These are phyloP conservation scores for Paracoccidioides lutzii DNA, from an alignment of 2,329 filamentous ascomycete genomes.

Conservation along the genomic window DNA sequence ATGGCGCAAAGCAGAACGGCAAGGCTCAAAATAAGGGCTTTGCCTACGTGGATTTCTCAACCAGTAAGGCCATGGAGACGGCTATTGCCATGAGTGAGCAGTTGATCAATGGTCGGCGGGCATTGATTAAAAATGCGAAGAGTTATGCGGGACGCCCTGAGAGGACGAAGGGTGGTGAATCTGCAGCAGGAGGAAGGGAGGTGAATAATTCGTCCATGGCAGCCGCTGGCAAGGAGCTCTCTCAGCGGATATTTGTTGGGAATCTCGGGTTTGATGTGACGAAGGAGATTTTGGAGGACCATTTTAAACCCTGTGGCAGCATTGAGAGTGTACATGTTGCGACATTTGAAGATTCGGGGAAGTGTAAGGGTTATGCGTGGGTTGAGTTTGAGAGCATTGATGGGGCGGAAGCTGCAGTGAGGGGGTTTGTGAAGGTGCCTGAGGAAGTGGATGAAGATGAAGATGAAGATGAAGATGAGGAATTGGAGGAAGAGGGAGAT, in stretches of 20 bases:
- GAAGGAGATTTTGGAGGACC: slow-evolving; percentile 64
- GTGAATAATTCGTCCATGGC: slow-evolving; percentile 17
- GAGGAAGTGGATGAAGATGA: slow-evolving; percentile 46
- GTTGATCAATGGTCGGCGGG: slow-evolving; percentile 58
- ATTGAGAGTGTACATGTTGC: slow-evolving; percentile 77
- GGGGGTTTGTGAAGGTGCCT: slow-evolving; percentile 60
- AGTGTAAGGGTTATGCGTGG: slow-evolving; percentile 97
- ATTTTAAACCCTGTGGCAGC: slow-evolving; percentile 75
- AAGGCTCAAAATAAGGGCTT: slow-evolving; percentile 75
- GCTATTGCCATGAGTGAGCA: slow-evolving; percentile 80
- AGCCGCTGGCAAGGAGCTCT: slow-evolving; percentile 42
- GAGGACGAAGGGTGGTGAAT: slow-evolving; percentile 35
- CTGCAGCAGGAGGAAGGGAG: slow-evolving; percentile 16
- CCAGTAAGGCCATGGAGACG: slow-evolving; percentile 53
- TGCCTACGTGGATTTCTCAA: slow-evolving; percentile 85
- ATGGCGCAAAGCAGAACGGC: slow-evolving; percentile 35
- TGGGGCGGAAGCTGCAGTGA: slow-evolving; percentile 62
- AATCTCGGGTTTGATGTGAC: slow-evolving; percentile 75
- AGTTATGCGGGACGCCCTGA: slow-evolving; percentile 82
- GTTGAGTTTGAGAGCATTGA: slow-evolving; percentile 74
- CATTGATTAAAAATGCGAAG: slow-evolving; percentile 87
- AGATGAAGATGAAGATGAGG: slow-evolving; percentile 12
- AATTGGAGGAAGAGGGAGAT: slow-evolving; percentile 13
- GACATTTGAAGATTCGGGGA: slow-evolving; percentile 91
- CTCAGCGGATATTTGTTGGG: slow-evolving; percentile 75